Percentiles rank a stretch among this genome's conserved stretches.
Conservation (phyloP, 345 rosid species). For the Eucalyptus globulus region DNA sequence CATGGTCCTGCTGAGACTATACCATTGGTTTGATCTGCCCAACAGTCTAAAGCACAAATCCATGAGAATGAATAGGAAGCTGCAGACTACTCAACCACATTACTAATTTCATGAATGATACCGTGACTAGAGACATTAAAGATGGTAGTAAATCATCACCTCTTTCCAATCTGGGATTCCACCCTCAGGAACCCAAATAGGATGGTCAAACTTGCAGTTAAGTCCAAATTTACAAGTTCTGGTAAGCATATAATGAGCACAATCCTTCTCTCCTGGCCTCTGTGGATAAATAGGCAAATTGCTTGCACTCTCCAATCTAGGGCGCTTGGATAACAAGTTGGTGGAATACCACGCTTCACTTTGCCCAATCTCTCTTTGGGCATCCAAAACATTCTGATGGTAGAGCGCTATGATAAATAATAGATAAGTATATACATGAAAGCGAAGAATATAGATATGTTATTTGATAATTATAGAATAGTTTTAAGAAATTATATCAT, state of each 20-base stretch:
- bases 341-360: slow-evolving; percentile 90
- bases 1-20: not conserved
- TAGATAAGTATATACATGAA: slow-evolving; percentile 39
- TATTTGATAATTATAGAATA: slow-evolving; percentile 24
- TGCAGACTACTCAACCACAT: not conserved
- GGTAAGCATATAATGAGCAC: slow-evolving; percentile 98
- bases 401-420: slow-evolving; percentile 86
- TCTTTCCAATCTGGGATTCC: slow-evolving; percentile 99
- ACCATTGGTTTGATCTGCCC: not conserved
- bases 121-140: slow-evolving; percentile 17
- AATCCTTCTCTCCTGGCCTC: slow-evolving; percentile 96
- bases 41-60: not conserved
- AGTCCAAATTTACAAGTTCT: slow-evolving; percentile 98
- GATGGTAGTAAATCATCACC: slow-evolving; percentile 75
- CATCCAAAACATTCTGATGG: slow-evolving; percentile 69
- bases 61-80: not conserved
- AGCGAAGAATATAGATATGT: slow-evolving; percentile 35
- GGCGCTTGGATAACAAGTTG: slow-evolving; percentile 70
- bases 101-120: not conserved
- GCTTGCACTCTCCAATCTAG: slow-evolving; percentile 81
- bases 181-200: slow-evolving; percentile 99
- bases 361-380: slow-evolving; percentile 85
- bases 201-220: slow-evolving; percentile 99
- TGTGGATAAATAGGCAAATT: slow-evolving; percentile 87
- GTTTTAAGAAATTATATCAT: slow-evolving; percentile 10